These are phyloP conservation scores for Sporisorium scitamineum DNA, from an alignment of 1,284 basidiomycete genomes.

Conservation along the genomic window DNA sequence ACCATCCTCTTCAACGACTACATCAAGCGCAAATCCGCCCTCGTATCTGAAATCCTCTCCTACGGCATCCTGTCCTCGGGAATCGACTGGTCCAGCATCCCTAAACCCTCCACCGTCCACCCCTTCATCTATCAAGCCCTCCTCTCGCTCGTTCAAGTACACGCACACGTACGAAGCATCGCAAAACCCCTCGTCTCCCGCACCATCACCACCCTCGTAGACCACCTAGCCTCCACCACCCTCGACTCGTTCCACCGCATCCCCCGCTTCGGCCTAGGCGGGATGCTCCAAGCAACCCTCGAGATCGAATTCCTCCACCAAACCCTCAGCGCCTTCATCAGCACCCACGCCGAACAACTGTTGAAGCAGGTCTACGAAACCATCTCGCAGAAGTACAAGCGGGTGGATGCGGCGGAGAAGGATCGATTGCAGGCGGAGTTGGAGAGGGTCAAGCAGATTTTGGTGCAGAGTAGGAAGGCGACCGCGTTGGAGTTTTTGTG, in stretches of 20 bases:
- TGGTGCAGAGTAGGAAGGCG: slow-evolving; percentile 85
- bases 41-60: slow-evolving; percentile 79
- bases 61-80: slow-evolving; percentile 81
- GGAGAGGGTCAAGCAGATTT: slow-evolving; percentile 88
- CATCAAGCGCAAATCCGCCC: slow-evolving; percentile 79
- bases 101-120: slow-evolving; percentile 86
- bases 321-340: slow-evolving; percentile 88
- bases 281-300: slow-evolving; percentile 97
- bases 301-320: slow-evolving; percentile 99
- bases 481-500: slow-evolving; percentile 96
- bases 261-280: slow-evolving; percentile 92
- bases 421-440: slow-evolving; percentile 75
- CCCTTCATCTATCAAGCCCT: slow-evolving; percentile 92
- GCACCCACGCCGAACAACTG: slow-evolving; percentile 80
- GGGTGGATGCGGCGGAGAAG: slow-evolving; percentile 9
- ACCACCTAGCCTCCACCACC: slow-evolving; percentile 84
- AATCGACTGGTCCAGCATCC: slow-evolving; percentile 92
- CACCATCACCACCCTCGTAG: slow-evolving; percentile 83
- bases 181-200: slow-evolving; percentile 82
- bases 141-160: slow-evolving; percentile 88
- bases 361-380: slow-evolving; percentile 92
- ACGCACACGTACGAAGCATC: slow-evolving; percentile 86
- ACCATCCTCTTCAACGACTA: slow-evolving; percentile 88
- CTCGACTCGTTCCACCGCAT: slow-evolving; percentile 86
- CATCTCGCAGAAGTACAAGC: slow-evolving; percentile 86